Percentiles rank a stretch among this genome's conserved stretches.
phyloP scores from a whole-genome alignment of 2,329 filamentous ascomycete genomes.

The Verticillium klebahnii region DNA sequence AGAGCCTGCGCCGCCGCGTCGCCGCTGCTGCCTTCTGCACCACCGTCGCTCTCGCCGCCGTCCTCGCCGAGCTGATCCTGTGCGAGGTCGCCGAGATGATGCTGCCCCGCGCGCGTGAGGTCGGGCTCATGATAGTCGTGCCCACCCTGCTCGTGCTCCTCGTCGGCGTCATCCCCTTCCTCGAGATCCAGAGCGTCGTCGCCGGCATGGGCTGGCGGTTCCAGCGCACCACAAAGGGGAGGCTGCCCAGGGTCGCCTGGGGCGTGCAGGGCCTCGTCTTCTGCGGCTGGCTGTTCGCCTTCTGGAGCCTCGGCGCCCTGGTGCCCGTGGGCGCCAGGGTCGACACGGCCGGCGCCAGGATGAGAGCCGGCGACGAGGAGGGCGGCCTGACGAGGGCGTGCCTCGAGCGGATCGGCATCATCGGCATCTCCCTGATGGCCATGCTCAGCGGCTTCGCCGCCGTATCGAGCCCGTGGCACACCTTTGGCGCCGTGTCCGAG shows the following conservation, averaged over 20 bases:
- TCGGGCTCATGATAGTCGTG: constrained; percentile 66
- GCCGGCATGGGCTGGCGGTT: constrained; percentile 58
- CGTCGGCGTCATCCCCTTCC: constrained; percentile 69
- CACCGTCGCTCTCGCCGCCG: constrained; percentile 71
- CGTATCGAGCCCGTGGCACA: constrained; percentile 84
- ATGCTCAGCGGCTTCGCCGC: constrained; percentile 84
- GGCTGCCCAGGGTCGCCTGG: constrained; percentile 58
- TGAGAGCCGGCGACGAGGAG: constrained; percentile 26
- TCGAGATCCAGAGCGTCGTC: constrained; percentile 68
- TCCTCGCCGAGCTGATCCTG: constrained; percentile 75
- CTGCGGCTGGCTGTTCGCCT: constrained; percentile 62
- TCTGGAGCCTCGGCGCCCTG: constrained; percentile 70
- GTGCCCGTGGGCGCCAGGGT: constrained; percentile 35
- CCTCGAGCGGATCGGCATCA: constrained; percentile 70
- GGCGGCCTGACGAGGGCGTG: constrained; percentile 46
- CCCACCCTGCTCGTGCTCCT: constrained; percentile 67
- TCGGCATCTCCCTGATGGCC: constrained; percentile 83
- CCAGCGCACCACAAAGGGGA: constrained; percentile 50
- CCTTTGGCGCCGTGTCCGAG: constrained; percentile 59
- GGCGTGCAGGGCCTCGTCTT: constrained; percentile 59
- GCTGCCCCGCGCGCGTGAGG: constrained; percentile 59
- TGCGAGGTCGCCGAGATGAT: constrained; percentile 78
- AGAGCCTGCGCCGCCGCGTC: constrained; percentile 43
- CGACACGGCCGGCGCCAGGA: constrained; percentile 16
- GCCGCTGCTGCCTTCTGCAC: constrained; percentile 67